A percentile compares a stretch with the other conserved stretches of the same genome.
Conservation (phyloP, 352 stramenopile genomes). For the Pythium graminicola region DNA sequence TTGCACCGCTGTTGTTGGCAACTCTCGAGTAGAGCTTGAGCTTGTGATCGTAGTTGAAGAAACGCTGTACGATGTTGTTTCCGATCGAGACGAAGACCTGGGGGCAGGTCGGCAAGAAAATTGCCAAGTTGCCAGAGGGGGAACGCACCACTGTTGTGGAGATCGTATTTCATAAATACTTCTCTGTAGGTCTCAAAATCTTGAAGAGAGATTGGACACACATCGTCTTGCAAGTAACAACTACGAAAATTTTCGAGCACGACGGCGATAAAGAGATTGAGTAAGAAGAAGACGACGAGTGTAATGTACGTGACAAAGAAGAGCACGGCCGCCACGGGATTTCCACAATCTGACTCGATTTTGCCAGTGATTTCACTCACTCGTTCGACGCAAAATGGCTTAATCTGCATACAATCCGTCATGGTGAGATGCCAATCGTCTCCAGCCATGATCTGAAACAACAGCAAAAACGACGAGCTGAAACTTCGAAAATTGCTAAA, state of each 20-base stretch:
- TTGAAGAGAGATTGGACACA: slow-evolving; percentile 65
- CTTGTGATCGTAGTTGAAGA: slow-evolving; percentile 61
- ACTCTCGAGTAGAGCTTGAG: slow-evolving; percentile 44
- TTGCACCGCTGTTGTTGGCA: slow-evolving; percentile 26
- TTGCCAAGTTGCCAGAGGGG: slow-evolving; percentile 56
- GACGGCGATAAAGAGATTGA: slow-evolving; percentile 80
- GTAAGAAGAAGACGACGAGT: slow-evolving; percentile 73
- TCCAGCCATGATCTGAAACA: slow-evolving; percentile 80
- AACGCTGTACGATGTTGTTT: slow-evolving; percentile 44
- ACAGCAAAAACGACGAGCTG: slow-evolving; percentile 45
- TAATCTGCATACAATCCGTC: slow-evolving; percentile 64
- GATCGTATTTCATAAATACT: slow-evolving; percentile 62
- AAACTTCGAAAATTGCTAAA: slow-evolving; percentile 75
- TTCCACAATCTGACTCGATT: slow-evolving; percentile 60
- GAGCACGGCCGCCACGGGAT: slow-evolving; percentile 28
- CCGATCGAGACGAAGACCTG: slow-evolving; percentile 40
- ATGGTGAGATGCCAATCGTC: slow-evolving; percentile 80
- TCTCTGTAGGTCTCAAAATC: slow-evolving; percentile 71
- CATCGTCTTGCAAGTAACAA: slow-evolving; percentile 71
- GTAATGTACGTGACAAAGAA: slow-evolving; percentile 75
- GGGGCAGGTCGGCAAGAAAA: slow-evolving; percentile 52
- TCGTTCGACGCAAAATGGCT: slow-evolving; percentile 52
- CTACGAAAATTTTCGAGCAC: slow-evolving; percentile 79
- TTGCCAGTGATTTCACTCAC: slow-evolving; percentile 26
- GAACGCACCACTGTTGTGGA: slow-evolving; percentile 43